Conservation (phyloP, 805 yeast species). For the Yamadazyma philogaea region DNA sequence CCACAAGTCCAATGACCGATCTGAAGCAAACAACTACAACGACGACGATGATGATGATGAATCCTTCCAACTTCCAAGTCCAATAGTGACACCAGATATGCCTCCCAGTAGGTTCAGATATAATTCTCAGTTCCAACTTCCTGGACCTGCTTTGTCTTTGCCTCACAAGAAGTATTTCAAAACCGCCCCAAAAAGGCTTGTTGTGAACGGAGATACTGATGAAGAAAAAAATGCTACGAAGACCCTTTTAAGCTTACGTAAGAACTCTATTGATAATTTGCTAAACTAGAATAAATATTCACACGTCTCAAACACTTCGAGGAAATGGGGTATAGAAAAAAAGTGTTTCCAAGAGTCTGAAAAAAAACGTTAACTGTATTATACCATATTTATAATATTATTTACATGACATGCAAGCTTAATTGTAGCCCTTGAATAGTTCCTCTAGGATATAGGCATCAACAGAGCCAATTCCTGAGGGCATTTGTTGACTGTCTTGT, state of each 20-base stretch:
- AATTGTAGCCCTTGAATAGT: slow-evolving; percentile 4
- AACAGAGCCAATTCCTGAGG: neutral
- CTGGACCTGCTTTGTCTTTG: slow-evolving; percentile 36
- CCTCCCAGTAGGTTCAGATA: slow-evolving; percentile 13
- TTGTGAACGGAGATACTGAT: slow-evolving; percentile 12
- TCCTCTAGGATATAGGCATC: slow-evolving; percentile 5
- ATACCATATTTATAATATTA: neutral
- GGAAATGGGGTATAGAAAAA: neutral
- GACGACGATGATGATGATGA: slow-evolving; percentile 13
- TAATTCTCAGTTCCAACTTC: slow-evolving; percentile 27
- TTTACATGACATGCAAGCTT: neutral
- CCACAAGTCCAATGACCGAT: neutral
- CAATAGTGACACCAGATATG: slow-evolving; percentile 18
- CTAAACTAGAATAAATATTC: slow-evolving; percentile 24
- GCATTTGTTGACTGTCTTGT: neutral
- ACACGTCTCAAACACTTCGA: too few species aligned
- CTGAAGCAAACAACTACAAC: neutral
- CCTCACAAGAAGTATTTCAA: slow-evolving; percentile 34
- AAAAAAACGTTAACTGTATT: neutral
- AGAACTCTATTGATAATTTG: slow-evolving; percentile 40
- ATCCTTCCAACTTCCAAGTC: slow-evolving; percentile 17
- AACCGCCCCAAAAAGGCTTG: slow-evolving; percentile 24
- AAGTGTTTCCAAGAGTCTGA: neutral
- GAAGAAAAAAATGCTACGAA: slow-evolving; percentile 34
- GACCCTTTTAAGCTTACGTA: slow-evolving; percentile 37